Conservation (phyloP, 805 yeast species). For the Teunomyces stri region DNA sequence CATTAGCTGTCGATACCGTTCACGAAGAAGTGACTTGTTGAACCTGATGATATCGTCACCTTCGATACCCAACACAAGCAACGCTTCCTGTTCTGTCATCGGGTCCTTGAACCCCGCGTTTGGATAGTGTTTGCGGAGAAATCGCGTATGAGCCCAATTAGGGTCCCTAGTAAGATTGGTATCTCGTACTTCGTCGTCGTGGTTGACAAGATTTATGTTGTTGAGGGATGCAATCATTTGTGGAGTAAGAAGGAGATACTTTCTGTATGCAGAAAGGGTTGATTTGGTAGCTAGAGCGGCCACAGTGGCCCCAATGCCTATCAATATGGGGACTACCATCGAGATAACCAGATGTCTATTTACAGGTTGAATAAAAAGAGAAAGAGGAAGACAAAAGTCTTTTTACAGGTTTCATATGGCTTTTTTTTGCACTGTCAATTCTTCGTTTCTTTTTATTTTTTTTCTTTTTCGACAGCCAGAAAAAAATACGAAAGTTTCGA, state of each 20-base stretch:
- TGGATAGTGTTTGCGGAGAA: conserved; percentile 18
- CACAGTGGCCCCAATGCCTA: conserved; percentile 55
- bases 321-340: conserved; percentile 46
- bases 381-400: background rate
- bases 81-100: conserved; percentile 46
- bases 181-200: conserved; percentile 5
- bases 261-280: conserved; percentile 27
- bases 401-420: background rate
- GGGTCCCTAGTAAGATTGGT: conserved; percentile 7
- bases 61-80: conserved; percentile 39
- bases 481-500: background rate
- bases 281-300: conserved; percentile 46
- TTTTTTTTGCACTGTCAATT: background rate
- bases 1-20: conserved; percentile 39
- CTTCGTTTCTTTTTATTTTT: background rate
- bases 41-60: conserved; percentile 34
- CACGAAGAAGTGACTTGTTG: conserved; percentile 24
- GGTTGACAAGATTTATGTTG: conserved; percentile 18
- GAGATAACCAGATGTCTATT: background rate
- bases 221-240: conserved; percentile 36
- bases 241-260: conserved; percentile 29
- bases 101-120: conserved; percentile 29
- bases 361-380: conserved; percentile 1
- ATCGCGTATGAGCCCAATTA: conserved; percentile 12
- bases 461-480: background rate